These are phyloP conservation scores for Penicillium silybi DNA, from an alignment of 495 filamentous ascomycete genomes.

Conservation along the genomic window DNA sequence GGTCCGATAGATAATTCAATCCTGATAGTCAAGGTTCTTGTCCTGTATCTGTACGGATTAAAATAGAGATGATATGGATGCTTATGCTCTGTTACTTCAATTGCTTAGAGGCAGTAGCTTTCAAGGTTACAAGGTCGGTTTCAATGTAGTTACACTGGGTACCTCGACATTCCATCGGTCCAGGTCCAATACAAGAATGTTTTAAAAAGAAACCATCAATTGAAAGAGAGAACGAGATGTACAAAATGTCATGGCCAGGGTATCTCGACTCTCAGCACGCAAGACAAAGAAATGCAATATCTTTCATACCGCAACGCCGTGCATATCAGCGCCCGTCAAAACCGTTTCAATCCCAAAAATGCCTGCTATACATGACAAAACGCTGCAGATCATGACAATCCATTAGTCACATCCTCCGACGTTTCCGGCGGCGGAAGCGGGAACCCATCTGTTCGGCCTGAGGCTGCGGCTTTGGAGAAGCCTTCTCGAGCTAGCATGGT, in stretches of 20 bases:
- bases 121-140: too few relatives aligned
- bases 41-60: neutral
- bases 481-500: constrained; percentile 77
- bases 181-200: too few relatives aligned
- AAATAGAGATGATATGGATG: neutral
- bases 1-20: constrained; percentile 35
- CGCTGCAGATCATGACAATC: constrained; percentile 8
- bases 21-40: constrained; percentile 4
- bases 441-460: constrained; percentile 41
- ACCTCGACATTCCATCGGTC: too few relatives aligned
- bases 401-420: constrained; percentile 25
- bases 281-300: constrained; percentile 10
- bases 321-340: constrained; percentile 20
- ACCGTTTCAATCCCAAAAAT: constrained; percentile 14
- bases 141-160: too few relatives aligned
- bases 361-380: constrained; percentile 18
- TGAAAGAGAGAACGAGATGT: neutral
- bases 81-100: too few relatives aligned
- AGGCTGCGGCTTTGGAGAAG: constrained; percentile 53
- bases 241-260: constrained; percentile 7
- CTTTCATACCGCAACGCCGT: constrained; percentile 27
- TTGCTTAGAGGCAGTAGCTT: too few relatives aligned
- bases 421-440: constrained; percentile 37
- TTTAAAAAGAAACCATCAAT: neutral
- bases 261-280: constrained; percentile 12